Base-by-base conservation (phyloP, 1,139 yeast genomes). In the Tardiomyces digboiensis region DNA sequence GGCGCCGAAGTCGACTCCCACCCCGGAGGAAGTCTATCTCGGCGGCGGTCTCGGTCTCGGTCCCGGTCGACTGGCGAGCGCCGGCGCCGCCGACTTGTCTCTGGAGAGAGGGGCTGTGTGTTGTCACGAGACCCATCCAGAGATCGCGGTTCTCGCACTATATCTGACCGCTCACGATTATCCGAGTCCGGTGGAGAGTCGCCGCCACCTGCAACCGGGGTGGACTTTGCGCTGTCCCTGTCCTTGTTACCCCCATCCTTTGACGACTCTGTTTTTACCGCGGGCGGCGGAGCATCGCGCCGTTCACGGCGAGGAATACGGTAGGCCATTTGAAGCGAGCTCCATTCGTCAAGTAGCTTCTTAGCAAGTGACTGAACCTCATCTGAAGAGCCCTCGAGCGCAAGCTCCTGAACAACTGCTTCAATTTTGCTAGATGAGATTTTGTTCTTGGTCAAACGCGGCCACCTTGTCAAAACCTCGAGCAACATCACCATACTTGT, bases 361-460 rank as follows among this genome's bases (percentile, higher is more conserved):
- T 61, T 49, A 2, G 83, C 73, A 38, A 71, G 60, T n/a, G 33
- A 8, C 33, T 26, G 12, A 8, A 26, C 33, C 16, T 12, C 12
- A 12, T 12, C 12, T 12, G 7, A 7, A 12, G 26, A 7, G 26
- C 7, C 26, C 12, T 22, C 26, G 10, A 22, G 26, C 21, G 67
- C 60, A 23, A 87, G 60, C 3, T 69, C 71, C 42, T 67, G 61
- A 6, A 88, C 75, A 18, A 78, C 75, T 37, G 72, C 72, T 55
- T 86, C 95, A 45, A 91, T 80, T 54, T 80, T 81, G 18, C 93
- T 80, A 44, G 82, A 76, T n/a, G 80, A 74, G 48, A 91, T 83
- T 56, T 87, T 83, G 63, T 87, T 88, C 53, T 80, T 76, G 1
- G 95, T 84, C 40, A 88, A 72, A 42, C 76, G 73, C 4, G 97